A percentile compares a stretch with the other conserved stretches of the same genome.
Conservation (phyloP, 352 stramenopile genomes). For the Phytopythium ostracodes region DNA sequence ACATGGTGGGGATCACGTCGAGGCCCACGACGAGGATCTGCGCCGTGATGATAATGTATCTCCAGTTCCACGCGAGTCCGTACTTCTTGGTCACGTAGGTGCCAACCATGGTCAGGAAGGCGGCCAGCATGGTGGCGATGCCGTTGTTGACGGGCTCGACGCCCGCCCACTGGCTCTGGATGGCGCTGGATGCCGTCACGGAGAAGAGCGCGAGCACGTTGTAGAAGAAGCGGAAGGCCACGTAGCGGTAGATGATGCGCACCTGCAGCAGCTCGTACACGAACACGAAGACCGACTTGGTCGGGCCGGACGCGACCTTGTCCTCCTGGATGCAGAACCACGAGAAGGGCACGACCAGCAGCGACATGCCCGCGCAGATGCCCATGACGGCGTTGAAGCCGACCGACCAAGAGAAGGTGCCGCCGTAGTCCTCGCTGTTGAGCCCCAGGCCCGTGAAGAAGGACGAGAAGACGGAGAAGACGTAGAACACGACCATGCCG, state of each 20-base stretch:
- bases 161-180: conserved; percentile 45
- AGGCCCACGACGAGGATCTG: conserved; percentile 41
- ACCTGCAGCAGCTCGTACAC: conserved; percentile 43
- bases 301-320: conserved; percentile 23
- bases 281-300: conserved; percentile 24
- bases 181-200: conserved; percentile 40
- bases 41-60: conserved; percentile 30
- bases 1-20: conserved; percentile 42
- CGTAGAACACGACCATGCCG: conserved; percentile 21
- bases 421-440: conserved; percentile 46
- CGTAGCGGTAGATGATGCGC: conserved; percentile 49
- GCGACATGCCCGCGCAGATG: conserved; percentile 27
- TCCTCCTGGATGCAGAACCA: conserved; percentile 47
- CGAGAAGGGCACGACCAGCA: conserved; percentile 33
- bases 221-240: conserved; percentile 49
- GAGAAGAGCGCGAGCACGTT: conserved; percentile 43
- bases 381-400: conserved; percentile 55
- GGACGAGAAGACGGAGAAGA: conserved; percentile 29
- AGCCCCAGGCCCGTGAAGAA: conserved; percentile 45
- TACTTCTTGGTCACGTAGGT: conserved; percentile 12
- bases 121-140: conserved; percentile 42
- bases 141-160: conserved; percentile 59
- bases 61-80: conserved; percentile 54
- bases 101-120: conserved; percentile 33
- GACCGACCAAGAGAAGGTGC: conserved; percentile 45